Base-by-base conservation (phyloP, 179 eudicot genomes). In the Heliamphora pulchella region DNA sequence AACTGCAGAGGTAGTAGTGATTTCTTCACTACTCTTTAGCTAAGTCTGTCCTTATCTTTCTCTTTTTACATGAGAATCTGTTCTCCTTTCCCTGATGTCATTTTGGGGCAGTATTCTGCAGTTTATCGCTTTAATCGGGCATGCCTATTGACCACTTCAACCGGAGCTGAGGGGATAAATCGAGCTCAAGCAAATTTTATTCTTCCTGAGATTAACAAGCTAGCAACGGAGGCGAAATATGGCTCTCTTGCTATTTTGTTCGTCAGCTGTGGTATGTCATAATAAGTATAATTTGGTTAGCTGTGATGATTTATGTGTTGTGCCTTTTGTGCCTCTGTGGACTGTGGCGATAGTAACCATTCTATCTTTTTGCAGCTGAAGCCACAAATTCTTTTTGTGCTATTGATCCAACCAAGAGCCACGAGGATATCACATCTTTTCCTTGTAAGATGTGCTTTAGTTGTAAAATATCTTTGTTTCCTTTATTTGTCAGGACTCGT, bases 161-260 rank as follows among this genome's bases (percentile, higher is more conserved):
- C 82, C 83, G 87, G 87, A 78, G 85, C 66, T 79, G 92, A 89
- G 80, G 87, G 85, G 77, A 83, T 68, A 57, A 83, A 84, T 78
- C 84, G 82, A 64, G 85, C 87, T 81, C 88, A 78, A 82, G 91
- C 90, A 68, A 87, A 82, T 74, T 96, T 96, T 79, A 82, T 88
- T 84, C 89, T 96, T 66, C 98, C 99, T 53, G 99, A 96, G 87
- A 87, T 92, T 84, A 86, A 85, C 81, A 91, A 90, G 86, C 91
- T 96, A 74, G 88, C 88, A 80, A 88, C 83, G 69, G 94, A 92
- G 84, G 88, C 85, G 74, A 86, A 89, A 82, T 85, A 93, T 79
- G 94, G 91, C 80, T 87, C 91, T 76, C 85, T 86, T 75, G 86
- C 83, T 78, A 83, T 96, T 81, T 87, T 94, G 86, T 88, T 92